Evolutionary conservation across 768 basidiomycete species (phyloP).

Genomic region (Pholiota microspora): DNA sequence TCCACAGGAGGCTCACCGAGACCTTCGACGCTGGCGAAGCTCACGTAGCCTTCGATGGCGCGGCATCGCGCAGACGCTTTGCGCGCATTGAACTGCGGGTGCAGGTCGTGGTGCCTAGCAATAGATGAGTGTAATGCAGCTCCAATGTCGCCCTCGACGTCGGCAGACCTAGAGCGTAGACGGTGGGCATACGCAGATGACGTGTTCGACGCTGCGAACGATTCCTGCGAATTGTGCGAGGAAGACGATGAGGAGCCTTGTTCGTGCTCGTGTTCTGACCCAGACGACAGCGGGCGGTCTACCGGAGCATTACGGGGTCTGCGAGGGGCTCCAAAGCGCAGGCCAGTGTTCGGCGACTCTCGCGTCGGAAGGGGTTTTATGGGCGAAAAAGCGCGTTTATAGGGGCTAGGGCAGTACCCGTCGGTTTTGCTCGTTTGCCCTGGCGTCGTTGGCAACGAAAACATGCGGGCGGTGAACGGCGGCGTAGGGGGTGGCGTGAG

Average conservation of each 20-base stretch:
- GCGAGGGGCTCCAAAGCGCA: neutral
- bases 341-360: neutral
- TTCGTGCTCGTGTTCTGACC: constrained; percentile 3
- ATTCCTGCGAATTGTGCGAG: constrained; percentile 7
- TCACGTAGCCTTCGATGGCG: constrained; percentile 61
- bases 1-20: constrained; percentile 56
- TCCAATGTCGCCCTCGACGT: neutral
- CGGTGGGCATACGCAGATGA: neutral
- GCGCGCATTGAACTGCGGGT: constrained; percentile 58
- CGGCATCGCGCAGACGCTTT: constrained; percentile 57
- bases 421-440: neutral
- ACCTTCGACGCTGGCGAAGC: constrained; percentile 66
- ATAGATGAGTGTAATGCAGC: neutral
- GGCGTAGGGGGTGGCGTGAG: constrained; percentile 27
- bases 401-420: constrained; percentile 21
- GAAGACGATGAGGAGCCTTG: constrained; percentile 8
- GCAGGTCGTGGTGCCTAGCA: constrained; percentile 9
- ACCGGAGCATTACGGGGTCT: constrained; percentile 6
- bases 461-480: constrained; percentile 16
- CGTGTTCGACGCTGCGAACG: constrained; percentile 7
- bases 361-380: neutral
- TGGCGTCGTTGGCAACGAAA: constrained; percentile 2
- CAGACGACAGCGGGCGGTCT: neutral
- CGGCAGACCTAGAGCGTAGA: neutral
- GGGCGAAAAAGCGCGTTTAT: constrained; percentile 15